Conservation (phyloP, 177 flowering plant genomes). For the Vitis hybrid region DNA sequence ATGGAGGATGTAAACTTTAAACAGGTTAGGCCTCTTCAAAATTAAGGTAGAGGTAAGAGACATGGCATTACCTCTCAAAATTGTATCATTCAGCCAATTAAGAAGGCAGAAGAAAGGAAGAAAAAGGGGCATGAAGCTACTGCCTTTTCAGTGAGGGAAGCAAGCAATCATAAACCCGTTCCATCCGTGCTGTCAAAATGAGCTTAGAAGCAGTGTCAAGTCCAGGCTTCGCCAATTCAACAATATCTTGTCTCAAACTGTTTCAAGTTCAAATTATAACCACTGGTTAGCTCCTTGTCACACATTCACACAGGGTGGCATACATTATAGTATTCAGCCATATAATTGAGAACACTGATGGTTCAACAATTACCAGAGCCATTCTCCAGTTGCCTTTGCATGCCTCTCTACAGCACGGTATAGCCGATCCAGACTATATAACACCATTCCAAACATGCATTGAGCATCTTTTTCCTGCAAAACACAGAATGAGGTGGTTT, state of each 20-base stretch:
- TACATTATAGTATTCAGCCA: neutral
- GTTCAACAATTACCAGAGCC: constrained; percentile 55
- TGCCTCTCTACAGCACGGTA: constrained; percentile 71
- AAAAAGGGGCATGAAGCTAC: constrained; percentile 16
- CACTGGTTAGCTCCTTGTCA: constrained; percentile 11
- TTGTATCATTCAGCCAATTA: no score
- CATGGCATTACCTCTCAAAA: no score
- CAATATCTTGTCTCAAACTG: constrained; percentile 85
- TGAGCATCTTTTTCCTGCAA: constrained; percentile 75
- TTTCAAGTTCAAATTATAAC: neutral
- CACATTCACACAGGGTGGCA: neutral
- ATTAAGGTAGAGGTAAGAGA: no score
- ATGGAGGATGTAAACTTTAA: no score
- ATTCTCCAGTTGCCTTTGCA: constrained; percentile 87
- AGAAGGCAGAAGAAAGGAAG: no score
- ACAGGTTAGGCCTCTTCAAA: no score
- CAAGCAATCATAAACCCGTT: constrained; percentile 73
- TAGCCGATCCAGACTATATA: constrained; percentile 71
- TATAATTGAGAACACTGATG: constrained; percentile 7
- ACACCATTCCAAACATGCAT: constrained; percentile 68
- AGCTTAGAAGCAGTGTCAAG: constrained; percentile 62
- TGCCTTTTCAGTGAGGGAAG: constrained; percentile 63
- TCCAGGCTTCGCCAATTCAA: constrained; percentile 71
- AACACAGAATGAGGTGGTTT: neutral
- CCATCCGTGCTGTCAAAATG: constrained; percentile 64